Evolutionary conservation across 305 asterid genomes (phyloP), one percentile per base, ranked within the genome.

Genomic region (Fraxinus velutina): DNA sequence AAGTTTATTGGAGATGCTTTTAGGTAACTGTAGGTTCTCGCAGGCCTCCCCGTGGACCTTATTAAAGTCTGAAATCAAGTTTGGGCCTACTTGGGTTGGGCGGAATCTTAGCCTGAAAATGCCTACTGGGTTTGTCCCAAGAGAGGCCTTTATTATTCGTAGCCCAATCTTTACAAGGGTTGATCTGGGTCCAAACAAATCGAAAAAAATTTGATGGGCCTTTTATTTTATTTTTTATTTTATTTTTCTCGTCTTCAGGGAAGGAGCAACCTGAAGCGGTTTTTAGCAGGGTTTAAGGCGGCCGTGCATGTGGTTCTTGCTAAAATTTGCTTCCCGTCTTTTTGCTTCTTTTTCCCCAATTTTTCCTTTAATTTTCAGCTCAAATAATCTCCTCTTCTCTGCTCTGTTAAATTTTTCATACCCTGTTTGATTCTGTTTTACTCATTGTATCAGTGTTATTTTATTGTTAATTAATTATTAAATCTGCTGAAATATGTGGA

Each of bases 401-500:
- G 2, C 50, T 34, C 34, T 71, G 62, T 24, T 77, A 19, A 68
- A 22, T 4, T 33, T 66, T 21, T 34, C 2, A 7, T 34, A 10
- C 5, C 27, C 30, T 30, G n/a, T 68, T 70, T 15, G 19, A 24
- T 5, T 19, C n/a, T 32, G 74, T 29, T 4, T 10, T 64, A 24
- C 73, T 22, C 7, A 1, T 66, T 24, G 73, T 29, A 29, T 29
- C 74, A 68, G 21, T 68, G 74, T 22, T 72, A 13, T 29, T 64
- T 34, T 55, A 77, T 75, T 37, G 50, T 76, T 36, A 66, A 44
- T 77, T 78, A 36, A 19, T n/a, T 27, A 7, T 22, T 70, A 24
- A 77, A 39, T 83, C 76, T 85, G 29, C 86, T 80, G 84, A 89
- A 88, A 79, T 62, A 95, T 96, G 99, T 93, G 99, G 99, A 94